phyloP scores from a whole-genome alignment of 805 yeast genomes.

The Scheffersomyces lignosus region DNA sequence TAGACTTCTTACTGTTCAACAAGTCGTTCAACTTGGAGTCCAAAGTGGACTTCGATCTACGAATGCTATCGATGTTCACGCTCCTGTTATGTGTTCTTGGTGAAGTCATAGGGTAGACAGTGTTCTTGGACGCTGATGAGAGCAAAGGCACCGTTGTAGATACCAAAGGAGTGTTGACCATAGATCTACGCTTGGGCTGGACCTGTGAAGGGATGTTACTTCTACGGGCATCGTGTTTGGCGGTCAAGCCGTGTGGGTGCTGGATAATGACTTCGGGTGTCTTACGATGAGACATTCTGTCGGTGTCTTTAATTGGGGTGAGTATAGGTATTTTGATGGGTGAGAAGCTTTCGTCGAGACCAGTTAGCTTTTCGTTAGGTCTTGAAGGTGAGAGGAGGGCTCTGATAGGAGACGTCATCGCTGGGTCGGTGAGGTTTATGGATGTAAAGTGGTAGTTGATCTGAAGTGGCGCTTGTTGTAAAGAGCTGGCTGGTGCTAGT shows the following conservation, averaged over 20 bases:
- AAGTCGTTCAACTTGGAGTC: slow-evolving; percentile 13
- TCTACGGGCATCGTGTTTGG: slow-evolving; percentile 35
- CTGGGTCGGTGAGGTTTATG: too few relatives aligned
- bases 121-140: neutral
- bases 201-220: slow-evolving; percentile 15
- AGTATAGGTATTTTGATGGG: slow-evolving; percentile 13
- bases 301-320: slow-evolving; percentile 1
- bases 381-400: neutral
- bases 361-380: neutral
- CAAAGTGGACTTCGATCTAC: slow-evolving; percentile 14
- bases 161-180: slow-evolving; percentile 11
- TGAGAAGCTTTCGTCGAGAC: slow-evolving; percentile 13
- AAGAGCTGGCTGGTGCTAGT: too few relatives aligned
- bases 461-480: too few relatives aligned
- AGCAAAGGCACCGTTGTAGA: neutral
- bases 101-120: slow-evolving; percentile 10
- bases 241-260: slow-evolving; percentile 47
- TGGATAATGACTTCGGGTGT: slow-evolving; percentile 6
- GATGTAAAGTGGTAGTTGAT: too few relatives aligned
- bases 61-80: slow-evolving; percentile 10
- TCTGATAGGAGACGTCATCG: slow-evolving; percentile 1
- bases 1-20: slow-evolving; percentile 7
- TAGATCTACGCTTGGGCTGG: slow-evolving; percentile 6
- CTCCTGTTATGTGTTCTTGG: slow-evolving; percentile 9
- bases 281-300: slow-evolving; percentile 4